Conservation (phyloP, 2,329 filamentous ascomycete species). For the Metarhizium album region DNA sequence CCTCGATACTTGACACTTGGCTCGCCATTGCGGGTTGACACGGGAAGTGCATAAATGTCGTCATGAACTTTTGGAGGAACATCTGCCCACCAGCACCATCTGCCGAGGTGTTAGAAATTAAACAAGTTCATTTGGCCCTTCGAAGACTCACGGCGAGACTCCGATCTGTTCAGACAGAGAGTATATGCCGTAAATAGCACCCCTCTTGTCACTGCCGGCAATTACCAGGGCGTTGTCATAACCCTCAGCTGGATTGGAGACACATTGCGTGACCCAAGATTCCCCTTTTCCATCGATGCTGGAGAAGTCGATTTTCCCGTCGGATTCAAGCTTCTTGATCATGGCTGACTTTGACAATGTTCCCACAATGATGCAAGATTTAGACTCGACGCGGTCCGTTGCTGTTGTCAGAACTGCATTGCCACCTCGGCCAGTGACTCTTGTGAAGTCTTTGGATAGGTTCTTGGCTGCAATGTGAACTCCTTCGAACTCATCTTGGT, state of each 20-base stretch:
- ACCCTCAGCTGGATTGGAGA: conserved; percentile 33
- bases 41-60: conserved; percentile 35
- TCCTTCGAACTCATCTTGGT: conserved; percentile 19
- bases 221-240: conserved; percentile 39
- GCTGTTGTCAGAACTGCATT: conserved; percentile 6
- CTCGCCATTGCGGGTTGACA: conserved; percentile 25
- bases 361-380: conserved; percentile 14
- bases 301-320: conserved; percentile 12
- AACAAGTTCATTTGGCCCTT: neutral
- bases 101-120: conserved; percentile 5
- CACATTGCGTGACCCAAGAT: conserved; percentile 37
- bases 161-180: conserved; percentile 51
- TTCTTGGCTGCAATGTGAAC: conserved; percentile 23
- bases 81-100: conserved; percentile 51
- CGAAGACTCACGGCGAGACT: conserved; percentile 34
- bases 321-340: conserved; percentile 9
- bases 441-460: conserved; percentile 18
- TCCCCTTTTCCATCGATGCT: conserved; percentile 39
- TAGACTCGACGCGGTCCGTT: neutral
- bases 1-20: conserved; percentile 50
- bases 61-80: conserved; percentile 35
- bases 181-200: conserved; percentile 50
- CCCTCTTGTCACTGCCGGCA: conserved; percentile 46
- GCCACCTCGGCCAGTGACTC: conserved; percentile 12
- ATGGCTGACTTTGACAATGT: conserved; percentile 12